Evolutionary conservation across 1,284 basidiomycete species (phyloP), one percentile per base, ranked within the genome.

Genomic region (Exsudoporus floridanus): DNA sequence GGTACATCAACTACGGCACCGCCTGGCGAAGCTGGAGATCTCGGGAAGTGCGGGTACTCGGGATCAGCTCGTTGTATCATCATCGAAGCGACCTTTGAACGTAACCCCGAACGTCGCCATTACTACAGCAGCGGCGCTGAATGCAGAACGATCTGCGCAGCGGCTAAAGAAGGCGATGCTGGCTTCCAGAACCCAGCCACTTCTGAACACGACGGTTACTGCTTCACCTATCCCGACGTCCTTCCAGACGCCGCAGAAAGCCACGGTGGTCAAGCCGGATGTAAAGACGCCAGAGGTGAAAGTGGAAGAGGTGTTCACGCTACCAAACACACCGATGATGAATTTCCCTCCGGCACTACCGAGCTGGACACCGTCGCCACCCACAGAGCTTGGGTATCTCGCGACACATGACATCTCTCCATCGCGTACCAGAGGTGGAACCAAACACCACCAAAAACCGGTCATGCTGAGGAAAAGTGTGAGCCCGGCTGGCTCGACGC

Each of bases 71-170:
- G 72, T 71, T 6, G 65, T 74, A 50, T 68, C 67, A 3, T 63
- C 67, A 21, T 58, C 65, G 33, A 70, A 67, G 53, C 74, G 76
- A 46, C 72, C 76, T 0, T 59, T 73, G 54, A 74, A 77, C 46
- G 72, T 84, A 2, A 82, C 83, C 4, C 83, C 83, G 0, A 77
- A 82, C 59, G 80, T 89, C 33, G 88, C 86, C 0, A 74, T 77
- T 7, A 84, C 83, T 3, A 89, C 89, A 0, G 87, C 88, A 1
- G 86, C 86, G 2, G 88, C 90, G 18, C 73, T 92, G 44, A 88
- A 89, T 54, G 85, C 88, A 0, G 90, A 92, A 69, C 76, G 85
- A 19, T 81, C 85, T 18, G 86, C 87, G 2, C 77, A 81, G 50
- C 80, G 77, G 52, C 74, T 92, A 44, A 92, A 90, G 70, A 76